phyloP scores from a whole-genome alignment of 352 stramenopile species.

The Chrysophaeum taylorii region DNA sequence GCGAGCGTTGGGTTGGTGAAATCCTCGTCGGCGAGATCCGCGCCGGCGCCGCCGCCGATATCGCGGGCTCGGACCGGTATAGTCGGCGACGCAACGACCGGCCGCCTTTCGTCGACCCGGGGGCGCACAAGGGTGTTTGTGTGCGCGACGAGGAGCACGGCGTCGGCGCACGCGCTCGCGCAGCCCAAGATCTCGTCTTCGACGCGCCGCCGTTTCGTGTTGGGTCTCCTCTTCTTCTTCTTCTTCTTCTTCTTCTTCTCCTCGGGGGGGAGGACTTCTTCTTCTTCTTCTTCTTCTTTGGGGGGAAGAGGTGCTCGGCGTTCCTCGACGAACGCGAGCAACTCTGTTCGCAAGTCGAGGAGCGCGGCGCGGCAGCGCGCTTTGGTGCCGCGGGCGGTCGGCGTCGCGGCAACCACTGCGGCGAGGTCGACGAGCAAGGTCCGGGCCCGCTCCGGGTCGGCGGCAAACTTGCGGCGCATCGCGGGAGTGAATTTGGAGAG shows the following conservation, averaged over 20 bases:
- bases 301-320: not conserved
- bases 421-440: not conserved
- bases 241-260: not conserved
- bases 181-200: too few relatives aligned
- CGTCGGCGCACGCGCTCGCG: conserved; percentile 54
- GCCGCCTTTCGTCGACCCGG: too few relatives aligned
- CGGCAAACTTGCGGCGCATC: too few relatives aligned
- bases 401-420: not conserved
- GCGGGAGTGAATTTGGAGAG: too few relatives aligned
- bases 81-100: not conserved
- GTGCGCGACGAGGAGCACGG: conserved; percentile 60
- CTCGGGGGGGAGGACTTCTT: not conserved
- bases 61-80: not conserved
- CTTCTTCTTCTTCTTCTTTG: not conserved
- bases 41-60: not conserved
- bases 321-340: not conserved
- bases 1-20: not conserved
- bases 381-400: not conserved
- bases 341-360: not conserved
- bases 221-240: too few relatives aligned
- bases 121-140: conserved; percentile 62
- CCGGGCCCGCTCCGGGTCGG: too few relatives aligned
- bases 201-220: too few relatives aligned
- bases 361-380: too few relatives aligned
- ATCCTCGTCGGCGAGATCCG: not conserved